These are phyloP conservation scores for Lenzites betulinus DNA, from an alignment of 768 basidiomycete species.

Conservation along the genomic window DNA sequence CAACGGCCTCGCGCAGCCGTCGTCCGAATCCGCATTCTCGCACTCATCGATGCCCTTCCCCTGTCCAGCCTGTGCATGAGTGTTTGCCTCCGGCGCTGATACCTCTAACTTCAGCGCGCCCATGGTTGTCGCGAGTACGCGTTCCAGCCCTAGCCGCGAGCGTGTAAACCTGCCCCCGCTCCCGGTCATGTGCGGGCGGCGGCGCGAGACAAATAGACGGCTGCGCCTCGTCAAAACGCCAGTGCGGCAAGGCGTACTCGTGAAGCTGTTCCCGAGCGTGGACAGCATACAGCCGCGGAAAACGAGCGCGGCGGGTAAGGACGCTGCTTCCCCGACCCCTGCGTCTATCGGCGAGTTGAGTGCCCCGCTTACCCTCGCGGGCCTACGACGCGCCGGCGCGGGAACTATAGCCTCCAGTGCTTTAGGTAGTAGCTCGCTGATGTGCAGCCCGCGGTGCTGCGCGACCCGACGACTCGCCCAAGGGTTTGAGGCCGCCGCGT, in stretches of 20 bases:
- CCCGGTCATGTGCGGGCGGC: slow-evolving; percentile 48
- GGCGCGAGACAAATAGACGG: slow-evolving; percentile 43
- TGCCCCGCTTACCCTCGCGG: no score
- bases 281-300: slow-evolving; percentile 84
- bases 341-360: slow-evolving; percentile 16
- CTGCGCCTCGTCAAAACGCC: slow-evolving; percentile 31
- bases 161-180: slow-evolving; percentile 59
- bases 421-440: no score
- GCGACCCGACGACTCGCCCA: no score
- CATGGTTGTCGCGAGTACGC: slow-evolving; percentile 59
- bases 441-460: no score
- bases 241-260: slow-evolving; percentile 26
- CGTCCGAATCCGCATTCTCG: slow-evolving; percentile 76
- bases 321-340: slow-evolving; percentile 29
- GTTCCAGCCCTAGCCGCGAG: slow-evolving; percentile 72
- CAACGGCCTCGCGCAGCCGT: slow-evolving; percentile 57
- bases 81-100: slow-evolving; percentile 60
- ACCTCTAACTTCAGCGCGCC: slow-evolving; percentile 42
- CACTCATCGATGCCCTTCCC: slow-evolving; percentile 77
- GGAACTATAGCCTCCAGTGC: no score
- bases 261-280: slow-evolving; percentile 74
- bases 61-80: slow-evolving; percentile 65
- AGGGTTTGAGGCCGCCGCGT: no score
- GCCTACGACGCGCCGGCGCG: no score
- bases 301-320: slow-evolving; percentile 75